These are phyloP conservation scores for Mycosarcoma maydis DNA, from an alignment of 1,284 basidiomycete species.

Conservation along the genomic window DNA sequence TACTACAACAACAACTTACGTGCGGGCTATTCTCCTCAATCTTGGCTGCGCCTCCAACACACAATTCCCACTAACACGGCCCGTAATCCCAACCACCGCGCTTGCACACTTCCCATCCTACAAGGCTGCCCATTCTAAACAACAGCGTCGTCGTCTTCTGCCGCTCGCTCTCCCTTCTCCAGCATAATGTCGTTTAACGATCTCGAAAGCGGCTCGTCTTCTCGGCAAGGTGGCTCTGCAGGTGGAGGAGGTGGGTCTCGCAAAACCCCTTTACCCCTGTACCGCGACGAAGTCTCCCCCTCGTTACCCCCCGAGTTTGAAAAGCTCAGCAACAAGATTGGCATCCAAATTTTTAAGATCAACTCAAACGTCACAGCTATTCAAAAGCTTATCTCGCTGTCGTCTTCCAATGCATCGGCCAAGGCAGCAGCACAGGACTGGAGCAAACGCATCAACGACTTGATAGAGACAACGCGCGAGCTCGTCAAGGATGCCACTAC, in stretches of 20 bases:
- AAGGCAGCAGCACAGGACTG: slow-evolving; percentile 68
- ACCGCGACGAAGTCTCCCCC: slow-evolving; percentile 31
- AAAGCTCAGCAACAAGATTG: slow-evolving; percentile 82
- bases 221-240: slow-evolving; percentile 16
- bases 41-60: no score
- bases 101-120: no score
- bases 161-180: no score
- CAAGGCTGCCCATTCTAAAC: no score
- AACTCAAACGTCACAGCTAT: slow-evolving; percentile 97
- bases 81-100: no score
- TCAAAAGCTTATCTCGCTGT: slow-evolving; percentile 85
- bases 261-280: slow-evolving; percentile 47
- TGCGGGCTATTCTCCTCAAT: no score
- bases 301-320: slow-evolving; percentile 71
- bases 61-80: no score
- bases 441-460: slow-evolving; percentile 75
- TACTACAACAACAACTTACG: no score
- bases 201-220: slow-evolving; percentile 68
- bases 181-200: slow-evolving; percentile 72
- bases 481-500: slow-evolving; percentile 93
- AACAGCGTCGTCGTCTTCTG: no score
- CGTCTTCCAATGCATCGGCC: slow-evolving; percentile 21
- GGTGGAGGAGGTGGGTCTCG: slow-evolving; percentile 26
- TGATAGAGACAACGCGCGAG: slow-evolving; percentile 90
- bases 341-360: slow-evolving; percentile 97